A percentile compares a stretch with the other conserved stretches of the same genome.
These are phyloP conservation scores for Fusarium albosuccineum DNA, from an alignment of 2,329 filamentous ascomycete genomes.

Conservation along the genomic window DNA sequence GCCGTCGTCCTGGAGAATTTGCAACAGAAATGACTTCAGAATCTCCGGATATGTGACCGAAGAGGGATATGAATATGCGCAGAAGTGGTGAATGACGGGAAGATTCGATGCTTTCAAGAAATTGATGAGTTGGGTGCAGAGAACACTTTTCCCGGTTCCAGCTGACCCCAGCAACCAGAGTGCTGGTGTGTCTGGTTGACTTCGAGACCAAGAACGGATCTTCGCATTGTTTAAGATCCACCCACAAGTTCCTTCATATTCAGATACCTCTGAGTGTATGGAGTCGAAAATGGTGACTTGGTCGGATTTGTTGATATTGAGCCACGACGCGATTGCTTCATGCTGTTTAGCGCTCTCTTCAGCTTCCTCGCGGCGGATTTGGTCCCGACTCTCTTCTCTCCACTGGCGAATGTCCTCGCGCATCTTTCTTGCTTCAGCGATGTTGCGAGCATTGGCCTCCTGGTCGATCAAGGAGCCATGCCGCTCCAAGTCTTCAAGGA, in stretches of 20 bases:
- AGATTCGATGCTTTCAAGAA: constrained; percentile 11
- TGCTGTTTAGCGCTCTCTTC: constrained; percentile 19
- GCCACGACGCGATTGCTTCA: constrained; percentile 24
- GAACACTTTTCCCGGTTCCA: constrained; percentile 32
- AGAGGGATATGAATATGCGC: constrained; percentile 9
- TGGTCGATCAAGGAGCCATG: constrained; percentile 51
- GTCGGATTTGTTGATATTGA: constrained; percentile 21
- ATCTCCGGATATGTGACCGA: constrained; percentile 29
- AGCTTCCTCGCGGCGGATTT: not conserved
- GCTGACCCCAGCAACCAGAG: constrained; percentile 28
- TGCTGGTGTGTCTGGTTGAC: constrained; percentile 5
- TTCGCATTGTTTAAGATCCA: constrained; percentile 24
- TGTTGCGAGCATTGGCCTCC: constrained; percentile 49
- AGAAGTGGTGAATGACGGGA: constrained; percentile 24
- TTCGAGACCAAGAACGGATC: constrained; percentile 11
- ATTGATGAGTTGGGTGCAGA: constrained; percentile 26
- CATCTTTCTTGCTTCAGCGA: constrained; percentile 41
- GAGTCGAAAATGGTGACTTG: constrained; percentile 22
- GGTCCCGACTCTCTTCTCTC: constrained; percentile 22
- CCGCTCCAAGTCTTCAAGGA: constrained; percentile 50
- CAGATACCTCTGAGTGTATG: not conserved
- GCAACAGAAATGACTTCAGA: constrained; percentile 5
- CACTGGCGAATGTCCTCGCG: constrained; percentile 24
- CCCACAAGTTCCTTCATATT: constrained; percentile 14
- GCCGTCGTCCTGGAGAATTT: constrained; percentile 18